Base-by-base conservation (phyloP, 2,329 filamentous ascomycete genomes). In the Neopestalotiopsis sp. region DNA sequence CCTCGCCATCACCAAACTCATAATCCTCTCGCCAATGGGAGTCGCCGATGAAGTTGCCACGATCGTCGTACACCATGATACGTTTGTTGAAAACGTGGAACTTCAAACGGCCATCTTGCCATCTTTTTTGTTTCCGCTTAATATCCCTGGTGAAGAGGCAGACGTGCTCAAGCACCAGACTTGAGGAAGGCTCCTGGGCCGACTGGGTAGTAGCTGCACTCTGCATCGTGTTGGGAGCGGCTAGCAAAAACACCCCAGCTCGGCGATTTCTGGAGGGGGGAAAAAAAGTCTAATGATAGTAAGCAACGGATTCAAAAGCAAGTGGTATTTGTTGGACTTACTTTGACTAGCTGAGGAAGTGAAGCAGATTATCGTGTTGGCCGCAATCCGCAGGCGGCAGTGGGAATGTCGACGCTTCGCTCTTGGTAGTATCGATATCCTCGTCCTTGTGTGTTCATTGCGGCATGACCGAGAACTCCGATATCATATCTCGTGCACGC, bases 61-160 rank as follows among this genome's bases (percentile, higher is more conserved):
- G 84, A 61, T 93, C 90, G 78, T 97, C 94, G 75, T 96, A 95
- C 6, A 97, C 93, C 93, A 98, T 97, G 70, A 96, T 85, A 4
- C 94, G 90, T 77, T 91, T 93, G 82, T 98, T 98, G 87, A 97
- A 97, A 0, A 92, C 92, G 77, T 98, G 95, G 72, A 92, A 97
- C 72, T 92, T 92, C 70, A 98, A 88, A 65, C 90, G 90, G 45
- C 95, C 95, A 90, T 98, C 95, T 76, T 97, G 94, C 95, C 95
- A 98, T 70, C 93, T 87, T 79, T 98, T 98, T 74, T 94, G 91
- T 82, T 98, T 98, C 68, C 93, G 90, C 65, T 90, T 90, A 57
- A 97, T 79, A 77, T 98, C 95, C 77, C 93, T 90, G 1, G 94
- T 97, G 80, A 93, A 98, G 4, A 98, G 89, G 79, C 95, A 98